These are phyloP conservation scores for Imleria badia DNA, from an alignment of 768 basidiomycete genomes.

Conservation along the genomic window DNA sequence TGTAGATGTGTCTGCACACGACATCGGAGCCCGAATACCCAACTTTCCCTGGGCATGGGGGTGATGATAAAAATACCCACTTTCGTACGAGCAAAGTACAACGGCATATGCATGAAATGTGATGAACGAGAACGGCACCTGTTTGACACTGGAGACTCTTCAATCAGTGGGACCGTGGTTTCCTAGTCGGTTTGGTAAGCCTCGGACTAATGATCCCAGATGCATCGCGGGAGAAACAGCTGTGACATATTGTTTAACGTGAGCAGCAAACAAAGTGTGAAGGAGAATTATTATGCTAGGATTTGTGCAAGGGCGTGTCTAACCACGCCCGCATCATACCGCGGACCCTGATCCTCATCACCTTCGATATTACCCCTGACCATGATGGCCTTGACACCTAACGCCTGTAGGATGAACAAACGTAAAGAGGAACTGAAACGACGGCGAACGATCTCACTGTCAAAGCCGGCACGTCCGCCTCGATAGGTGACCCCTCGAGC, in stretches of 20 bases:
- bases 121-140: not conserved
- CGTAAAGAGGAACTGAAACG: not conserved
- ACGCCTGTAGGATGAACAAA: conserved; percentile 34
- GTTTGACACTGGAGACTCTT: not conserved
- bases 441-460: conserved; percentile 47
- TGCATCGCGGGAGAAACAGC: conserved; percentile 7
- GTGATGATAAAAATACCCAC: not conserved
- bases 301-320: conserved; percentile 41
- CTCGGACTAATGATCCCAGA: not conserved
- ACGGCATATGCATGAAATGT: not conserved
- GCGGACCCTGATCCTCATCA: conserved; percentile 26
- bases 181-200: conserved; percentile 1
- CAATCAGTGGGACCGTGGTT: not conserved
- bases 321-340: conserved; percentile 49
- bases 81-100: not conserved
- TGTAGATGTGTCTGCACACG: not conserved
- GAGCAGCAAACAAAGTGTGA: not conserved
- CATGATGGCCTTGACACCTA: conserved; percentile 62
- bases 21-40: not conserved
- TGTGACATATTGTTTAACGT: not conserved
- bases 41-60: not conserved
- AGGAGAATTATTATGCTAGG: conserved; percentile 9
- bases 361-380: conserved; percentile 34
- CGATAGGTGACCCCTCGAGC: conserved; percentile 60
- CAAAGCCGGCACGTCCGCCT: conserved; percentile 59